These are phyloP conservation scores for Pontederia crassipes DNA, from an alignment of 176 grass and related monocot genomes.

Conservation along the genomic window DNA sequence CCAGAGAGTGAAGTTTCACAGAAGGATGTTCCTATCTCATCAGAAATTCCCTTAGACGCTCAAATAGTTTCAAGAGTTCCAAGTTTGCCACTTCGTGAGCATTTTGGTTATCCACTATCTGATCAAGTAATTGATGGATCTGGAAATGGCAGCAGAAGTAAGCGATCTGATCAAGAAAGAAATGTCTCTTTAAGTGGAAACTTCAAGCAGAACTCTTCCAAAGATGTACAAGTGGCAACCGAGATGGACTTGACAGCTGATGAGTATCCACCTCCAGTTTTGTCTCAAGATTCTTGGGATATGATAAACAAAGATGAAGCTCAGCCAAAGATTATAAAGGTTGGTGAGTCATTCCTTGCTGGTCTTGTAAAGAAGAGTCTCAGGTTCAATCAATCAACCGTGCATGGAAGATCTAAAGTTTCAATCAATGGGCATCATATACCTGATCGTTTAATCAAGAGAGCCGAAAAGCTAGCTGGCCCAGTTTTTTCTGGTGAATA, in stretches of 20 bases:
- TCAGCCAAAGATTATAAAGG: constrained; percentile 31
- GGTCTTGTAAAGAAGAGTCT: constrained; percentile 90
- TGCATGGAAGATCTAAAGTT: constrained; percentile 43
- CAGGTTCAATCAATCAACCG: constrained; percentile 38
- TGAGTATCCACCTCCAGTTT: constrained; percentile 37
- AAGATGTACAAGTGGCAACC: constrained; percentile 55
- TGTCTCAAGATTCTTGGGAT: constrained; percentile 32
- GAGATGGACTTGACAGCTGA: constrained; percentile 46
- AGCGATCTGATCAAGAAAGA: constrained; percentile 62
- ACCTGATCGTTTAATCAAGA: constrained; percentile 48
- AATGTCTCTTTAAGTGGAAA: constrained; percentile 41
- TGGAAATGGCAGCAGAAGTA: constrained; percentile 59
- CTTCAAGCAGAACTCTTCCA: constrained; percentile 67
- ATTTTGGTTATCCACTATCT: constrained; percentile 35
- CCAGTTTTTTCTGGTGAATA: constrained; percentile 69
- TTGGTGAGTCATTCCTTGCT: constrained; percentile 54
- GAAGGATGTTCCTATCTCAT: constrained; percentile 9
- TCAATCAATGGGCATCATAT: constrained; percentile 75
- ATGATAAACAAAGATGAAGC: constrained; percentile 22
- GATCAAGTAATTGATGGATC: constrained; percentile 24
- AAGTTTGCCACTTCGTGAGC: constrained; percentile 45
- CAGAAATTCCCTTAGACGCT: constrained; percentile 31
- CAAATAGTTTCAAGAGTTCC: constrained; percentile 32
- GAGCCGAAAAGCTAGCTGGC: constrained; percentile 79
- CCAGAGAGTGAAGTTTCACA: neutral